phyloP scores from a whole-genome alignment of 345 rosid species.

The Camelina laxa region DNA sequence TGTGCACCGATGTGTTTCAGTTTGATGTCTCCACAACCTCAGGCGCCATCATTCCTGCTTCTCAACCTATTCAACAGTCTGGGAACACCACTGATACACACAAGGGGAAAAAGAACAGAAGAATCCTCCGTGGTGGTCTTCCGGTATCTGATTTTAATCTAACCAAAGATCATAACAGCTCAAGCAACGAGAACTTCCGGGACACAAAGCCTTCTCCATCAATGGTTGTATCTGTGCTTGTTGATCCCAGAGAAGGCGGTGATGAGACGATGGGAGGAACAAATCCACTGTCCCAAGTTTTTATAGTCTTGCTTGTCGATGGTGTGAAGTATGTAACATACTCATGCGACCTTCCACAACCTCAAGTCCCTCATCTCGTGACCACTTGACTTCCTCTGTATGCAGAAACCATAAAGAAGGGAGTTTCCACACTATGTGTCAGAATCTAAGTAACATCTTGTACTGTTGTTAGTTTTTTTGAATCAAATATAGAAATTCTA shows the following conservation, averaged over 20 bases:
- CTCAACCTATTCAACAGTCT: slow-evolving; percentile 56
- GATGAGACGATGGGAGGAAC: slow-evolving; percentile 55
- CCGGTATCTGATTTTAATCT: slow-evolving; percentile 50
- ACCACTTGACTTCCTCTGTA: slow-evolving; percentile 37
- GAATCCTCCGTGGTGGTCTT: slow-evolving; percentile 60
- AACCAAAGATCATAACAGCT: slow-evolving; percentile 48
- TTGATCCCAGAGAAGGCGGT: slow-evolving; percentile 72
- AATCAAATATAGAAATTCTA: background rate
- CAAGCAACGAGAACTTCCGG: slow-evolving; percentile 34
- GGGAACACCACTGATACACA: slow-evolving; percentile 43
- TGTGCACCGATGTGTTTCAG: slow-evolving; percentile 85
- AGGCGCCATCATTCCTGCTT: slow-evolving; percentile 70
- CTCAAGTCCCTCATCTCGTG: slow-evolving; percentile 60
- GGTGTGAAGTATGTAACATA: slow-evolving; percentile 83
- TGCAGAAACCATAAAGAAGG: slow-evolving; percentile 9
- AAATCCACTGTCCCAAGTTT: slow-evolving; percentile 67
- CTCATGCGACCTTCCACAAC: slow-evolving; percentile 78
- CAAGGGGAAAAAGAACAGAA: slow-evolving; percentile 64
- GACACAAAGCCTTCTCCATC: slow-evolving; percentile 39
- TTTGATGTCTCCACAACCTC: slow-evolving; percentile 62
- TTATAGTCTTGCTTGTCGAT: slow-evolving; percentile 82
- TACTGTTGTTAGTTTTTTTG: background rate
- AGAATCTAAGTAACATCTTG: slow-evolving; percentile 7
- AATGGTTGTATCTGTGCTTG: slow-evolving; percentile 82
- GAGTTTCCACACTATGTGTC: slow-evolving; percentile 7